A percentile compares a stretch with the other conserved stretches of the same genome.
These are phyloP conservation scores for Euphorbia celastroides DNA, from an alignment of 441 rosid genomes.

Conservation along the genomic window DNA sequence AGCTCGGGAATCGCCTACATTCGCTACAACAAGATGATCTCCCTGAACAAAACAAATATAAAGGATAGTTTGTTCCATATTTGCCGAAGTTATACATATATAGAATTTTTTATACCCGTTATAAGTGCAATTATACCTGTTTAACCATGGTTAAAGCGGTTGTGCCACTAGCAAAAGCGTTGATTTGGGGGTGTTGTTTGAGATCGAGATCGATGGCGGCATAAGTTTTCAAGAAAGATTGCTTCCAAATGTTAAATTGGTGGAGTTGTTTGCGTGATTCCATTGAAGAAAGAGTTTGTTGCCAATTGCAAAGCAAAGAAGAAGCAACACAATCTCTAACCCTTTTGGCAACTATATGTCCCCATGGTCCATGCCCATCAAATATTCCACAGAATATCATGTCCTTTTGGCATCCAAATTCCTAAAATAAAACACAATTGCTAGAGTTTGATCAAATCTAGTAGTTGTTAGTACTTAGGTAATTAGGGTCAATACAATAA, in stretches of 20 bases:
- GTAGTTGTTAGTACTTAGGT: too few relatives aligned
- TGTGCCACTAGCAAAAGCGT: conserved; percentile 66
- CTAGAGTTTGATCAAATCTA: too few relatives aligned
- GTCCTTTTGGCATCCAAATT: conserved; percentile 90
- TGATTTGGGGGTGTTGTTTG: conserved; percentile 46
- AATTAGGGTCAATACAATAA: too few relatives aligned
- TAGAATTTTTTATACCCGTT: too few relatives aligned
- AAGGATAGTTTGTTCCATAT: too few relatives aligned
- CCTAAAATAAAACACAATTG: conserved; percentile 29
- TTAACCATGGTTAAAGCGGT: conserved; percentile 69
- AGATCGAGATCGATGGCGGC: conserved; percentile 67
- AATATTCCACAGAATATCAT: conserved; percentile 76
- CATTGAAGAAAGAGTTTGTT: conserved; percentile 39
- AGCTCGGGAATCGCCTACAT: conserved; percentile 88
- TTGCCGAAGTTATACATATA: too few relatives aligned
- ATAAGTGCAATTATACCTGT: conserved; percentile 38
- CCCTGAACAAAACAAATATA: conserved; percentile 31
- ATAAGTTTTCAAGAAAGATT: conserved; percentile 59
- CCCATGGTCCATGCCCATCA: conserved; percentile 98
- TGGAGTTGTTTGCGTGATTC: conserved; percentile 24
- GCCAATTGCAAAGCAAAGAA: conserved; percentile 78
- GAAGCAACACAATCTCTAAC: conserved; percentile 52
- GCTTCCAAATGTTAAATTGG: conserved; percentile 67
- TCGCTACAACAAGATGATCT: conserved; percentile 59
- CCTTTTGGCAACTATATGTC: conserved; percentile 64